phyloP scores from a whole-genome alignment of 176 grass and related monocot species.

The Chloris gayana region DNA sequence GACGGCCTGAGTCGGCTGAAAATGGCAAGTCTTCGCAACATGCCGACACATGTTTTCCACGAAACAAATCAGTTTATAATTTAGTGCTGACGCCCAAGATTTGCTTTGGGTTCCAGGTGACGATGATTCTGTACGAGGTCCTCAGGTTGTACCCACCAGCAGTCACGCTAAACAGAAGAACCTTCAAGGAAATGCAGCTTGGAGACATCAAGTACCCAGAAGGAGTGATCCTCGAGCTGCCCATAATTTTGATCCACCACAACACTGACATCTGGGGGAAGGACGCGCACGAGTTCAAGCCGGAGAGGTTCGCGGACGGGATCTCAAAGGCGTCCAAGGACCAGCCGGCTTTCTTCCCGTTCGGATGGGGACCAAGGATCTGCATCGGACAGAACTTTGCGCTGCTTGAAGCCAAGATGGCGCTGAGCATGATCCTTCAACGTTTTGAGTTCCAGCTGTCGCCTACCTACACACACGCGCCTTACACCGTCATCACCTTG shows the following conservation, averaged over 20 bases:
- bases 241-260: constrained; percentile 65
- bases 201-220: constrained; percentile 59
- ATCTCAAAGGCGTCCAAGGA: constrained; percentile 67
- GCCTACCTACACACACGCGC: constrained; percentile 59
- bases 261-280: constrained; percentile 61
- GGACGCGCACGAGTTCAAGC: constrained; percentile 64
- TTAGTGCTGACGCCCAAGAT: neutral
- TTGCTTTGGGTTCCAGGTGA: constrained; percentile 38
- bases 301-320: constrained; percentile 60
- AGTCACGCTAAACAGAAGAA: constrained; percentile 22
- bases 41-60: neutral
- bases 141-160: constrained; percentile 71
- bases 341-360: constrained; percentile 58
- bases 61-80: neutral
- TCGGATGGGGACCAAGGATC: constrained; percentile 69
- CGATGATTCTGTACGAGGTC: constrained; percentile 80
- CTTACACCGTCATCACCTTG: constrained; percentile 40
- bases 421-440: constrained; percentile 60
- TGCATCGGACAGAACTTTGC: constrained; percentile 85
- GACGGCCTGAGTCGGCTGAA: constrained; percentile 59
- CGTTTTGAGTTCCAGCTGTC: constrained; percentile 64
- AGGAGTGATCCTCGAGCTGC: constrained; percentile 53
- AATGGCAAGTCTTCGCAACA: constrained; percentile 42
- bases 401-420: constrained; percentile 73
- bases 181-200: constrained; percentile 52